A percentile compares a stretch with the other conserved stretches of the same genome.
Evolutionary conservation across 768 basidiomycete genomes (phyloP).

Genomic region (Exsudoporus frostii): DNA sequence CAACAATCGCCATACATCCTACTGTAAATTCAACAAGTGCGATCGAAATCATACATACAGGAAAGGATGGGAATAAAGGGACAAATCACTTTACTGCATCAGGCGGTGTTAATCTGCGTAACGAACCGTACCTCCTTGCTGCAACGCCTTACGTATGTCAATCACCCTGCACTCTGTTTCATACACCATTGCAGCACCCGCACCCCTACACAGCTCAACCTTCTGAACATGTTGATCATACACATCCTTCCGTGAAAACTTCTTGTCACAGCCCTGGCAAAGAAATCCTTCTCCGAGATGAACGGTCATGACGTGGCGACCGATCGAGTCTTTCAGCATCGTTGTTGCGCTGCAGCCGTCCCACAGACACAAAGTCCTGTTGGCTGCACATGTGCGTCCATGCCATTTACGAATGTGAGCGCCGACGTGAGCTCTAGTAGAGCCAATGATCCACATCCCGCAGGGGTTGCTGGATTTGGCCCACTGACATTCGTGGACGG

Average conservation of each 20-base stretch:
- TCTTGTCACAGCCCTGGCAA: neutral
- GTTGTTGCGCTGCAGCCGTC: neutral
- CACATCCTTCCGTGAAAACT: conserved; percentile 4
- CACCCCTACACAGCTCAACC: neutral
- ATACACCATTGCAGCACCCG: neutral
- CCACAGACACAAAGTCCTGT: conserved; percentile 1
- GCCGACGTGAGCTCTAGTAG: neutral
- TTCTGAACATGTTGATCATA: neutral
- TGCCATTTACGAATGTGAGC: conserved; percentile 11
- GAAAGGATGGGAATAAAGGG: neutral
- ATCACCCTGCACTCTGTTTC: neutral
- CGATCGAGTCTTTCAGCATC: conserved; percentile 3
- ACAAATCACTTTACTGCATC: no score
- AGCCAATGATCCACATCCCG: conserved; percentile 8
- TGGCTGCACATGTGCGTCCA: no score
- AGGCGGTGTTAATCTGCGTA: neutral
- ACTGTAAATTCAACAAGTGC: no score
- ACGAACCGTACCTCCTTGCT: neutral
- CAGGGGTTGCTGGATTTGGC: neutral
- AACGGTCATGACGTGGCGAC: conserved; percentile 4
- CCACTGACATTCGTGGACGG: conserved; percentile 10
- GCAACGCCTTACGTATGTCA: neutral
- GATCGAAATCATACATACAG: neutral
- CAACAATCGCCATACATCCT: neutral
- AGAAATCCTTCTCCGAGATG: conserved; percentile 2